Evolutionary conservation across 768 basidiomycete species (phyloP), one percentile per base, ranked within the genome.

Genomic region (Phylloporus arenicola): DNA sequence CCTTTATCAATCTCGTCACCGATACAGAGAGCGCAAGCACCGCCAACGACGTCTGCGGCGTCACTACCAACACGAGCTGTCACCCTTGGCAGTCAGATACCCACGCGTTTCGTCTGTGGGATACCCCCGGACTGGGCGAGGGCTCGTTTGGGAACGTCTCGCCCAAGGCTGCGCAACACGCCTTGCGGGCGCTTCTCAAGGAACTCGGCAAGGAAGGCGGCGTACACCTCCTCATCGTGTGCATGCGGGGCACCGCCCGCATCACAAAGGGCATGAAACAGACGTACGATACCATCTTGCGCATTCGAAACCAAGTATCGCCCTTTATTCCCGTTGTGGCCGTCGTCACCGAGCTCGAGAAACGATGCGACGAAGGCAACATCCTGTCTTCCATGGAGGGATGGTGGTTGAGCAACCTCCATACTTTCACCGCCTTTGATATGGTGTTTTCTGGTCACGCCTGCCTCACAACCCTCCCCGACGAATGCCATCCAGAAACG

Each of bases 291-390:
- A 17, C 5, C 47, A 43, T 63, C 33, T 22, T 49, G n/a, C 48
- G 49, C 38, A 52, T 63, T 27, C 61, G 61, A 6, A 25, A 62
- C 52, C 52, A 64, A 20, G 57, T 62, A 17, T 54, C 54, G 10
- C 47, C 52, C 0, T 38, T 52, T 17, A 64, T 51, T 6, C 61
- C 62, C n/a, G 13, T 63, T 45, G 59, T 64, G 1, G 62, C 61
- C 6, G 53, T 63, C 54, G 42, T 63, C 42, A 63, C 62, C 17
- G 61, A 64, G 11, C 37, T 63, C 4, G 61, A 63, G 47, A 64
- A 64, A 37, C 52, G 43, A 20, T 62, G 54, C n/a, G 16, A 48
- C 11, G 19, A 40, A 7, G 7, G 24, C 16, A 38, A 59, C 27
- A 44, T 59, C 7, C 4, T 55, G 3, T 19, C 47, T 14, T 63